Conservation (phyloP, 345 rosid genomes). For the Clausena lansium region DNA sequence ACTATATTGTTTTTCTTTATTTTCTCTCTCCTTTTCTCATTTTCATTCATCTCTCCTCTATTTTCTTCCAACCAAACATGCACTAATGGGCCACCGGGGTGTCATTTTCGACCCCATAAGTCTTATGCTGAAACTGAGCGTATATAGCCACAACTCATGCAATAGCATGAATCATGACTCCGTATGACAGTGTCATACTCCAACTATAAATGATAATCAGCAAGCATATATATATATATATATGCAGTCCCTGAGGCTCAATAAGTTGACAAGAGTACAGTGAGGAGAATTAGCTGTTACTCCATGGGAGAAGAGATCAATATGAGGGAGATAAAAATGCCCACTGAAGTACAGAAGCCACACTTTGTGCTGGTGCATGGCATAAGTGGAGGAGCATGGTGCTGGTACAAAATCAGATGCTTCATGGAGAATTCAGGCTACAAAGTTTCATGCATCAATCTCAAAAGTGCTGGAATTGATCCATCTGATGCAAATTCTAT, state of each 20-base stretch:
- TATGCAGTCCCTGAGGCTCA: not conserved
- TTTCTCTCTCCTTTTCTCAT: too few relatives aligned
- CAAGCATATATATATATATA: too few relatives aligned
- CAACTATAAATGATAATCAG: slow-evolving; percentile 20
- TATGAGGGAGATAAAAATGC: not conserved
- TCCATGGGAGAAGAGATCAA: slow-evolving; percentile 44
- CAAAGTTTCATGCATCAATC: slow-evolving; percentile 78
- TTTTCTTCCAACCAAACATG: too few relatives aligned
- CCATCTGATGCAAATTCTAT: slow-evolving; percentile 44
- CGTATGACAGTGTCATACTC: slow-evolving; percentile 1
- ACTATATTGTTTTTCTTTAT: too few relatives aligned
- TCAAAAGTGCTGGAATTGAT: slow-evolving; percentile 65
- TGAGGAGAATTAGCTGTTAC: not conserved
- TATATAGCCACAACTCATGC: slow-evolving; percentile 5
- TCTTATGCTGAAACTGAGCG: not conserved
- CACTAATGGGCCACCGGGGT: too few relatives aligned
- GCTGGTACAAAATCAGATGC: slow-evolving; percentile 84
- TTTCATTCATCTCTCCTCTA: too few relatives aligned
- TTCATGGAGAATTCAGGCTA: slow-evolving; percentile 80
- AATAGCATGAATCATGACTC: slow-evolving; percentile 17
- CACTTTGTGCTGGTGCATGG: slow-evolving; percentile 92
- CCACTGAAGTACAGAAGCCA: slow-evolving; percentile 4
- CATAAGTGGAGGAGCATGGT: slow-evolving; percentile 78
- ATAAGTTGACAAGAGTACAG: not conserved
- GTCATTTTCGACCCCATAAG: not conserved